A percentile compares a stretch with the other conserved stretches of the same genome.
phyloP scores from a whole-genome alignment of 306 rosid genomes.

The Inga leiocalycina region DNA sequence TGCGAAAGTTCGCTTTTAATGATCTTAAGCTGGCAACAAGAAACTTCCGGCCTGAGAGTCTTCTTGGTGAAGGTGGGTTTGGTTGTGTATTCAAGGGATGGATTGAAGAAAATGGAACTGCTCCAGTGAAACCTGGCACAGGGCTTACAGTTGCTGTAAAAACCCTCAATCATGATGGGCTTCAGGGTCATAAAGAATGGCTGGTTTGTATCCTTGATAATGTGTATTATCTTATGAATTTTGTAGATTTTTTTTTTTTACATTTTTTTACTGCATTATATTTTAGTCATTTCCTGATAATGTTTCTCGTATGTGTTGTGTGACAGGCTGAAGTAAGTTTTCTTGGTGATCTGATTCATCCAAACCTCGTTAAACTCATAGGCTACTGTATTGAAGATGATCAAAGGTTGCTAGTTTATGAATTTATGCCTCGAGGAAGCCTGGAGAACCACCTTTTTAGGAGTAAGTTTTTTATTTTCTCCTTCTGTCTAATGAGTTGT shows the following conservation, averaged over 20 bases:
- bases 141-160: constrained; percentile 95
- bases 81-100: constrained; percentile 96
- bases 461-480: constrained; percentile 53
- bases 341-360: constrained; percentile 86
- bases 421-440: constrained; percentile 95
- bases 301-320: constrained; percentile 26
- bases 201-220: constrained; percentile 63
- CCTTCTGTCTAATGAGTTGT: not conserved
- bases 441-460: constrained; percentile 90
- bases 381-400: constrained; percentile 93
- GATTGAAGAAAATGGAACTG: constrained; percentile 95
- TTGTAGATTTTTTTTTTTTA: not conserved
- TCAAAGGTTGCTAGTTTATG: constrained; percentile 83
- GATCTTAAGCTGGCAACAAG: constrained; percentile 89
- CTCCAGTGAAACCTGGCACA: constrained; percentile 92
- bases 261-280: not conserved
- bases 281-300: not conserved
- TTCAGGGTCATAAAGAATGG: constrained; percentile 98
- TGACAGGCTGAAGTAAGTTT: constrained; percentile 84
- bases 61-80: constrained; percentile 95
- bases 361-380: constrained; percentile 78
- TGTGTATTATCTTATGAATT: not conserved
- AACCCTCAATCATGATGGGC: constrained; percentile 91
- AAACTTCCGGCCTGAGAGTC: constrained; percentile 91
- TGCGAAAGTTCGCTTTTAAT: constrained; percentile 73